phyloP scores from a whole-genome alignment of 805 yeast genomes.

The Pichia cephalocereana region DNA sequence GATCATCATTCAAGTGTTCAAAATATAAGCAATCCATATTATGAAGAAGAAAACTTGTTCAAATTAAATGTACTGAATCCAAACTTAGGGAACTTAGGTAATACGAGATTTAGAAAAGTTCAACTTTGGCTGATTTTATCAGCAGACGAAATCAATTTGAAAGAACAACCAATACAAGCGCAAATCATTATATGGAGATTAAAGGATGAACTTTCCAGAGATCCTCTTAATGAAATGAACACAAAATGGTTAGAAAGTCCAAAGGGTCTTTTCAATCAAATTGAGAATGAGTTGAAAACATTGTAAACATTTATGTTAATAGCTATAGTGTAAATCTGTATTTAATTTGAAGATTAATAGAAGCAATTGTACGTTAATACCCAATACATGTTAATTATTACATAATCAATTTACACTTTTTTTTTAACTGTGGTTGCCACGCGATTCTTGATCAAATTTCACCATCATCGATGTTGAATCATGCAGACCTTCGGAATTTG shows the following conservation, averaged over 20 bases:
- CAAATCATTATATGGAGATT: slow-evolving; percentile 17
- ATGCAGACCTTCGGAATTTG: background rate
- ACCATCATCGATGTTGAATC: too few relatives aligned
- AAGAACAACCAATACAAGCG: slow-evolving; percentile 19
- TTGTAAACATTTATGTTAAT: background rate
- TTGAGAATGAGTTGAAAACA: background rate
- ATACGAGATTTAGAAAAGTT: slow-evolving; percentile 61
- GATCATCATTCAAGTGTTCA: too few relatives aligned
- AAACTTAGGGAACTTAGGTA: slow-evolving; percentile 37
- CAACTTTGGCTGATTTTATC: slow-evolving; percentile 71
- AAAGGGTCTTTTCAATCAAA: background rate
- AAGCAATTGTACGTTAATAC: too few relatives aligned
- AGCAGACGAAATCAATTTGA: slow-evolving; percentile 56
- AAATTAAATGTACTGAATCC: slow-evolving; percentile 29
- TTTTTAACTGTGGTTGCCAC: too few relatives aligned
- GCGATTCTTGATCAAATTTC: too few relatives aligned
- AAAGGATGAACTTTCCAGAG: slow-evolving; percentile 10
- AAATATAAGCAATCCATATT: slow-evolving; percentile 10
- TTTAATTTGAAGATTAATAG: too few relatives aligned
- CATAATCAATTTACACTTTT: too few relatives aligned
- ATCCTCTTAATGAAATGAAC: background rate
- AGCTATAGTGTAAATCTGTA: too few relatives aligned
- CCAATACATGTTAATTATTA: too few relatives aligned
- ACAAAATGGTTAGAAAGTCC: slow-evolving; percentile 17
- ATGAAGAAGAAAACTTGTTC: slow-evolving; percentile 28